Conservation (phyloP, 2,329 filamentous ascomycete genomes). For the Exophiala viscosa region DNA sequence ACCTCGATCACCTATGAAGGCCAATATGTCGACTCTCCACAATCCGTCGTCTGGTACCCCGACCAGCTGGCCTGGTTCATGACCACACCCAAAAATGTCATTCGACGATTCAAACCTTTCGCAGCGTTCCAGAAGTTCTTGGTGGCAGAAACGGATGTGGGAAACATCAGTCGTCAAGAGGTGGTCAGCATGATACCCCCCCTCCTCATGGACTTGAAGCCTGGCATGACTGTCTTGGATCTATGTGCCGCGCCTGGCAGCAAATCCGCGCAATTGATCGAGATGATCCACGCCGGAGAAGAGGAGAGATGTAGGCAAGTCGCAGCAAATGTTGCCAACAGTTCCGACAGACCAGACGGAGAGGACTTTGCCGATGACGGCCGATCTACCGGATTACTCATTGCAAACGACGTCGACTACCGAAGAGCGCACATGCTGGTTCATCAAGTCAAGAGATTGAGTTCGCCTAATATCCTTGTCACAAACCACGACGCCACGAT, state of each 20-base stretch:
- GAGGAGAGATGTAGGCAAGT: conserved; percentile 77
- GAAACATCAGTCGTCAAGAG: conserved; percentile 96
- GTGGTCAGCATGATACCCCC: conserved; percentile 99
- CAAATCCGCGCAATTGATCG: conserved; percentile 91
- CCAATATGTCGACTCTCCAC: conserved; percentile 73
- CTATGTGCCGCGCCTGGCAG: conserved; percentile 96
- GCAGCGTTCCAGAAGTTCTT: conserved; percentile 96
- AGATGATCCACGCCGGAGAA: conserved; percentile 90
- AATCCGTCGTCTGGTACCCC: conserved; percentile 85
- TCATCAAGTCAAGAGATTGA: conserved; percentile 94
- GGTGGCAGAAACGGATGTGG: conserved; percentile 92
- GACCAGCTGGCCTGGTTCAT: conserved; percentile 95
- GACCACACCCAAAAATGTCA: conserved; percentile 94
- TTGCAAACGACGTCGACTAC: conserved; percentile 96
- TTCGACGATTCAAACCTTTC: conserved; percentile 91
- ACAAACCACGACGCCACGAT: conserved; percentile 97
- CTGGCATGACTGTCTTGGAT: conserved; percentile 89
- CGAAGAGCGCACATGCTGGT: conserved; percentile 95
- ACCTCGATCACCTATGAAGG: conserved; percentile 80
- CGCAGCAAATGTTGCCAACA: conserved; percentile 59
- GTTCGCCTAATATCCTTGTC: conserved; percentile 92
- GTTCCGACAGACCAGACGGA: conserved; percentile 54
- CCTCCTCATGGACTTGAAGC: conserved; percentile 82
- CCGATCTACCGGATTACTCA: conserved; percentile 81
- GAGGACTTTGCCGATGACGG: conserved; percentile 69